phyloP scores from a whole-genome alignment of 352 stramenopile species.

The Phytophthora aleatoria region DNA sequence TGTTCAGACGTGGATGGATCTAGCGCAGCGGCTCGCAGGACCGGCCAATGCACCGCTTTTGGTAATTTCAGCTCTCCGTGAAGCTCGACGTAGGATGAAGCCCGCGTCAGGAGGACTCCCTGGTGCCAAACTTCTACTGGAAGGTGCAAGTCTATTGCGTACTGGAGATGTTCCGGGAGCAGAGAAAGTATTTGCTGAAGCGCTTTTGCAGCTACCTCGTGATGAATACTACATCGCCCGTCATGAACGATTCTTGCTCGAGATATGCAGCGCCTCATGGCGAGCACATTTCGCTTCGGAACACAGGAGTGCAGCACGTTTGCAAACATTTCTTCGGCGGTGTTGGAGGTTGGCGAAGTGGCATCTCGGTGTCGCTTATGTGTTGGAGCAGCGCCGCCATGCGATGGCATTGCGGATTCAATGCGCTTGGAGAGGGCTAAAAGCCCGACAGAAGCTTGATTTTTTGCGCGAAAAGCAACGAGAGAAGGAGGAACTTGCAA shows the following conservation, averaged over 20 bases:
- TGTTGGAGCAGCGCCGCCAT: slow-evolving; percentile 41
- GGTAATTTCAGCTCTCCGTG: slow-evolving; percentile 32
- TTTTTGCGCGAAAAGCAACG: slow-evolving; percentile 32
- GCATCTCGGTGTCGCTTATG: slow-evolving; percentile 22
- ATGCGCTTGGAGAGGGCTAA: slow-evolving; percentile 45
- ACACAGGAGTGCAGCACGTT: slow-evolving; percentile 32
- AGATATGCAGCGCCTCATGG: slow-evolving; percentile 47
- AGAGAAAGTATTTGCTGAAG: slow-evolving; percentile 35
- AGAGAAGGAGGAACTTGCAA: slow-evolving; percentile 41
- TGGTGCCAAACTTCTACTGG: slow-evolving; percentile 43
- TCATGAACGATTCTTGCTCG: slow-evolving; percentile 56
- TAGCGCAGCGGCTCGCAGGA: slow-evolving; percentile 47
- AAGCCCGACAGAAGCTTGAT: slow-evolving; percentile 29
- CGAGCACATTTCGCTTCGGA: slow-evolving; percentile 46
- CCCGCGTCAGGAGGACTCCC: slow-evolving; percentile 9
- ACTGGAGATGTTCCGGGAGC: slow-evolving; percentile 37
- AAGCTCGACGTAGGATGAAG: slow-evolving; percentile 25
- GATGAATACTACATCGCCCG: slow-evolving; percentile 47
- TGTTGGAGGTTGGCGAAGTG: slow-evolving; percentile 18
- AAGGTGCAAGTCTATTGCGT: slow-evolving; percentile 49
- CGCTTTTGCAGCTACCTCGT: slow-evolving; percentile 33
- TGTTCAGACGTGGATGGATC: slow-evolving; percentile 60
- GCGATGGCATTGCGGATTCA: slow-evolving; percentile 48
- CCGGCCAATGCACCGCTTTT: slow-evolving; percentile 55
- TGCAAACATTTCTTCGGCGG: slow-evolving; percentile 39